Percentiles rank a stretch among this genome's conserved stretches.
These are phyloP conservation scores for Verticillium klebahnii DNA, from an alignment of 2,329 filamentous ascomycete genomes.

Conservation along the genomic window DNA sequence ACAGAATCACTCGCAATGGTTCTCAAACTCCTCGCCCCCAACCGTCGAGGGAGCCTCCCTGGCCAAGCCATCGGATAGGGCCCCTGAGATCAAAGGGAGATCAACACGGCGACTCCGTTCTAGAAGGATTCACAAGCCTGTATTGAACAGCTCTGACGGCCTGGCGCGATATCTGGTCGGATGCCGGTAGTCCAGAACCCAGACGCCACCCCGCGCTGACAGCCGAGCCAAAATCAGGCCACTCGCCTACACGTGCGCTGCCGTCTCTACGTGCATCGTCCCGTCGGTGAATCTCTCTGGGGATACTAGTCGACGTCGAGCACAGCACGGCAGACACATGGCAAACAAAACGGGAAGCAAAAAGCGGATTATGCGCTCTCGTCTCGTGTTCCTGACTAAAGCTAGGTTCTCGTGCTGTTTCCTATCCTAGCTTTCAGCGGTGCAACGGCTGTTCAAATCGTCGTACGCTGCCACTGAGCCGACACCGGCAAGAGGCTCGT, in stretches of 20 bases:
- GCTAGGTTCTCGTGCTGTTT: background rate
- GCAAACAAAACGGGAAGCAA: background rate
- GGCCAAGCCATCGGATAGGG: background rate
- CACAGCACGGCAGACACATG: background rate
- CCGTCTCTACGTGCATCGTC: background rate
- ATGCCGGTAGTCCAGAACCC: background rate
- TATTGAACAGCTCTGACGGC: background rate
- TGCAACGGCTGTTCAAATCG: background rate
- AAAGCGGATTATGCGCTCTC: background rate
- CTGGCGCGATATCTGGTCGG: background rate
- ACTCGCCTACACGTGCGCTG: background rate
- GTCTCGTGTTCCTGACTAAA: background rate
- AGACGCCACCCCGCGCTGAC: constrained; percentile 3
- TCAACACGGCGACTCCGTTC: background rate
- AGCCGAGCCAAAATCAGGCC: background rate
- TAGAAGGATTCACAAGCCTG: background rate
- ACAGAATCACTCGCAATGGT: too few species aligned
- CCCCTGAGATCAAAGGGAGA: background rate
- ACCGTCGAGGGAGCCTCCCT: background rate
- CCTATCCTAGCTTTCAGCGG: background rate
- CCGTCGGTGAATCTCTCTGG: background rate
- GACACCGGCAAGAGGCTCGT: background rate
- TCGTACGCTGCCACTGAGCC: background rate
- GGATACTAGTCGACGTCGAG: background rate
- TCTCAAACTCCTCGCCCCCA: too few species aligned